Conservation (phyloP, 2,329 filamentous ascomycete species). For the Calonectria ilicicola region DNA sequence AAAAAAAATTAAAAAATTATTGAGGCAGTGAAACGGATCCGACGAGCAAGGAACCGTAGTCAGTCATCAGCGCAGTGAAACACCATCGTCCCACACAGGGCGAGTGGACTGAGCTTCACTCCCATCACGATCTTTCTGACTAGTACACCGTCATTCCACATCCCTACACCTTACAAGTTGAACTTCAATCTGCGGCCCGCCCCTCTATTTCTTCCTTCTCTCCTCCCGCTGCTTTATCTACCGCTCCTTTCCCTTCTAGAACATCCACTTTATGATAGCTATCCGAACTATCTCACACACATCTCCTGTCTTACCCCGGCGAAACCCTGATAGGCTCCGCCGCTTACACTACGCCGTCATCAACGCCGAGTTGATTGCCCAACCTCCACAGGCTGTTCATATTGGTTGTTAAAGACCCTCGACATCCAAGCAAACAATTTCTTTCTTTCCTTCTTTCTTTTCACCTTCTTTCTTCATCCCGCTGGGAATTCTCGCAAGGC, state of each 20-base stretch:
- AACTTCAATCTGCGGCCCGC: not conserved
- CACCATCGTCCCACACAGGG: conserved; percentile 29
- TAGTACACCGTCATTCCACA: conserved; percentile 13
- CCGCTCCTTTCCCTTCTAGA: not conserved
- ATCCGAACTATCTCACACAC: not conserved
- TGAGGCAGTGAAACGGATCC: conserved; percentile 13
- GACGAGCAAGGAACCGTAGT: conserved; percentile 5
- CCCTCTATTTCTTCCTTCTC: not conserved
- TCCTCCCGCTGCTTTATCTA: not conserved
- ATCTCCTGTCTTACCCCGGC: not conserved
- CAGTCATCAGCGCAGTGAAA: conserved; percentile 23
- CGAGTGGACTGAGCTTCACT: conserved; percentile 14
- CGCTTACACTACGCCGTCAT: conserved; percentile 19
- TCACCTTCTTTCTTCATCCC: not conserved
- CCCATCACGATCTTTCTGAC: conserved; percentile 1
- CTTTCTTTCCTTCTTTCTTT: not conserved
- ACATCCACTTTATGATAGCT: conserved; percentile 5
- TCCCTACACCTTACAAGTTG: not conserved
- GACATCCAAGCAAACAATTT: not conserved
- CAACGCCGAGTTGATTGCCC: not conserved
- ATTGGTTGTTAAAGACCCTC: not conserved
- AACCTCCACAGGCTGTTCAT: not conserved
- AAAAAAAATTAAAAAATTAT: not conserved
- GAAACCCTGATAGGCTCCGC: not conserved
- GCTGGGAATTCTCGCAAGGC: not conserved